Evolutionary conservation across 2,329 filamentous ascomycete genomes (phyloP).

Genomic region (Ceratocystis ficicola): DNA sequence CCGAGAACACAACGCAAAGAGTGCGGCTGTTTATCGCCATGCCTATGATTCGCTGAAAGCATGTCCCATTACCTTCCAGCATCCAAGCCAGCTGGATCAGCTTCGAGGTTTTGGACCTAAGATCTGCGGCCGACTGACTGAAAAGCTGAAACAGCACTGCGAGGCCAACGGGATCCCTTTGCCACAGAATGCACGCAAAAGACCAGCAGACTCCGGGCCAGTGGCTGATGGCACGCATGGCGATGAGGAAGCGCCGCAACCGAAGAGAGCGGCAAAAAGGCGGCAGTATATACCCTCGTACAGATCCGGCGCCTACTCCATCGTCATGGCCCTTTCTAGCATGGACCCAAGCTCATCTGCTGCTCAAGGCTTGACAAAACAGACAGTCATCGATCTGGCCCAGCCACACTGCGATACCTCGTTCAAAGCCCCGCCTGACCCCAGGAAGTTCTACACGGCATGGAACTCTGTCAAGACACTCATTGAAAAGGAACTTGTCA

Average conservation of each 20-base stretch:
- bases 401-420: constrained; percentile 63
- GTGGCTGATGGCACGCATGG: neutral
- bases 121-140: constrained; percentile 56
- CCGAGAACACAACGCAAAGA: constrained; percentile 56
- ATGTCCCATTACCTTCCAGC: constrained; percentile 57
- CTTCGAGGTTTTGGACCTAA: constrained; percentile 65
- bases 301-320: constrained; percentile 62
- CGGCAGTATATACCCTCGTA: constrained; percentile 61
- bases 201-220: constrained; percentile 25
- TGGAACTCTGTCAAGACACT: constrained; percentile 77
- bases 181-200: constrained; percentile 34
- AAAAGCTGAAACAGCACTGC: constrained; percentile 49
- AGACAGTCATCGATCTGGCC: constrained; percentile 54
- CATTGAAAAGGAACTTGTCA: constrained; percentile 59
- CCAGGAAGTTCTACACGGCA: constrained; percentile 62
- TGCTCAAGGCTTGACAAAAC: constrained; percentile 50
- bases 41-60: constrained; percentile 66
- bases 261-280: constrained; percentile 47
- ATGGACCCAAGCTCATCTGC: constrained; percentile 40
- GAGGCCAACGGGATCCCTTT: constrained; percentile 54
- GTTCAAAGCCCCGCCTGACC: constrained; percentile 54
- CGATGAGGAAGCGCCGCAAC: constrained; percentile 30
- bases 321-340: constrained; percentile 54
- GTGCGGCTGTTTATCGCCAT: constrained; percentile 57
- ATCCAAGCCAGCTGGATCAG: constrained; percentile 60